phyloP scores from a whole-genome alignment of 495 filamentous ascomycete species.

The Opeltia flavorubescens region DNA sequence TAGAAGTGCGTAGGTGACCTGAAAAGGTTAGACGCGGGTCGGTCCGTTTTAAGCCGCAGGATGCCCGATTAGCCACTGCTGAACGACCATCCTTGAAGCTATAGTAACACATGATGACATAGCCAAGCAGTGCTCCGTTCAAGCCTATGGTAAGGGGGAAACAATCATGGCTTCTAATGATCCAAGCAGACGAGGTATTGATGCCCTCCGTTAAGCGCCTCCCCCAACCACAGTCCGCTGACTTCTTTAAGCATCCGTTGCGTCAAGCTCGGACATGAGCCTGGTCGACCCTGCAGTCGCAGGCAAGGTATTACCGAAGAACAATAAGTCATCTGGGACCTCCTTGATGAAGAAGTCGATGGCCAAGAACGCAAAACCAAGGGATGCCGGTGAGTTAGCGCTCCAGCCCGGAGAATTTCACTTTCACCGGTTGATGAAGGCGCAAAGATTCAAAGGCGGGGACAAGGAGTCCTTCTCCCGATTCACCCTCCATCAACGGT shows the following conservation, averaged over 20 bases:
- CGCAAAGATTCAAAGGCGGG: background rate
- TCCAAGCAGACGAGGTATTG: constrained; percentile 15
- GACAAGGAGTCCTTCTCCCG: constrained; percentile 25
- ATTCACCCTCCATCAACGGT: constrained; percentile 51
- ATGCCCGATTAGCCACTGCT: too few relatives aligned
- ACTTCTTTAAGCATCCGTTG: constrained; percentile 15
- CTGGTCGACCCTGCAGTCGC: constrained; percentile 31
- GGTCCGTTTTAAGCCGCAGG: too few relatives aligned
- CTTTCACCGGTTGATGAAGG: background rate
- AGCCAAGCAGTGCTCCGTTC: too few relatives aligned
- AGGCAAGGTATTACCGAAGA: constrained; percentile 44
- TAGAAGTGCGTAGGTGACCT: too few relatives aligned
- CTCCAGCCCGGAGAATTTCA: constrained; percentile 17
- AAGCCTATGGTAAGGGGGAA: too few relatives aligned
- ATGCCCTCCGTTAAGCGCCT: background rate
- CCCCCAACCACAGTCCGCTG: background rate
- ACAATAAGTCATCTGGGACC: constrained; percentile 40
- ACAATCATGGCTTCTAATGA: constrained; percentile 15
- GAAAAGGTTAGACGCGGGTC: too few relatives aligned
- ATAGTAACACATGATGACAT: too few relatives aligned
- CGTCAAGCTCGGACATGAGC: constrained; percentile 25
- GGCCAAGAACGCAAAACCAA: constrained; percentile 26
- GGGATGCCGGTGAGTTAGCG: constrained; percentile 38
- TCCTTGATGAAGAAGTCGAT: constrained; percentile 55
- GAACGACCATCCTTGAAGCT: too few relatives aligned